These are phyloP conservation scores for Fusarium redolens DNA, from an alignment of 2,329 filamentous ascomycete species.

Conservation along the genomic window DNA sequence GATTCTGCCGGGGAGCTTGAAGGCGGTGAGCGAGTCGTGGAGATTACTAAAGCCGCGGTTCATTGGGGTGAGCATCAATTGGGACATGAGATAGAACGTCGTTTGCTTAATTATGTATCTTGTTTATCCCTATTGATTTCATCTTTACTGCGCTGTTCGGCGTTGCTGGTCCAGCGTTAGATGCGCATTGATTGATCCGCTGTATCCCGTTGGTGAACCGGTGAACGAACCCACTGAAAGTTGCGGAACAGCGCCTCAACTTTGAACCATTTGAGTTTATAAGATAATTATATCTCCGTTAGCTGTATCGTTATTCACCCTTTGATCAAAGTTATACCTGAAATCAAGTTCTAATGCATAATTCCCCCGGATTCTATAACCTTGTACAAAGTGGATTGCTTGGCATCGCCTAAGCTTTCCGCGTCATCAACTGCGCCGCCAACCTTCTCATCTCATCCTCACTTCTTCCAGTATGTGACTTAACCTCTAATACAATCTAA, in stretches of 20 bases:
- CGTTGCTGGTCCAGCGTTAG: not conserved
- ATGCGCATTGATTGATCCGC: not conserved
- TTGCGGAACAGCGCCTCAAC: not conserved
- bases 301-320: not conserved
- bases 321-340: not conserved
- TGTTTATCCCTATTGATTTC: not conserved
- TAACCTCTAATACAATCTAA: not conserved
- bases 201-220: not conserved
- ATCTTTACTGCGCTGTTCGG: not conserved
- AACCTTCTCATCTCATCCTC: not conserved
- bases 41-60: constrained; percentile 1
- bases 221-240: not conserved
- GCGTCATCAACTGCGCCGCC: constrained; percentile 34
- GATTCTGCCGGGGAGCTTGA: constrained; percentile 40
- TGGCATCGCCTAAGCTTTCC: constrained; percentile 17
- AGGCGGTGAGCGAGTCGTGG: constrained; percentile 34
- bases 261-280: not conserved
- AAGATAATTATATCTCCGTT: not conserved
- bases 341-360: not conserved
- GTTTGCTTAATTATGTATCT: not conserved
- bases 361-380: not conserved
- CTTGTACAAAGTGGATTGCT: constrained; percentile 12
- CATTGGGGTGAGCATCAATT: not conserved
- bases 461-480: not conserved
- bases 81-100: not conserved